A percentile compares a stretch with the other conserved stretches of the same genome.
These are phyloP conservation scores for Ramaria rubella DNA, from an alignment of 768 basidiomycete species.

Conservation along the genomic window DNA sequence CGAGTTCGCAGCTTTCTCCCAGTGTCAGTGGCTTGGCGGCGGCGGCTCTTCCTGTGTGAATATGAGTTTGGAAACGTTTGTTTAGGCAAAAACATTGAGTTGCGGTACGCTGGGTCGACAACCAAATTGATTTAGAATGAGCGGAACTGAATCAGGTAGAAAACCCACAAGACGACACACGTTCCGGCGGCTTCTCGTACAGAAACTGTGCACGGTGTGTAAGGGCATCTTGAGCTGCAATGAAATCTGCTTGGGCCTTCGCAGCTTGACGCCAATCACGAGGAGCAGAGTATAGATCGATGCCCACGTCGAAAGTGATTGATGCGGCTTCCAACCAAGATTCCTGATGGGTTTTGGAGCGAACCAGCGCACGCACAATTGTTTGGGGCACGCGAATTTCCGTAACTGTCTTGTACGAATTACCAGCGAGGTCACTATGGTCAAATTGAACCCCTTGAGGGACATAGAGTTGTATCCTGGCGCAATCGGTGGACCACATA, in stretches of 20 bases:
- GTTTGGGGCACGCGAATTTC: constrained; percentile 51
- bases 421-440: constrained; percentile 69
- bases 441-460: constrained; percentile 58
- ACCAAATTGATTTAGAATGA: background rate
- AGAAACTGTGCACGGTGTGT: constrained; percentile 59
- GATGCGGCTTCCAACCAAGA: constrained; percentile 64
- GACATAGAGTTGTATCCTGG: constrained; percentile 49
- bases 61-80: constrained; percentile 10
- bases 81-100: constrained; percentile 20
- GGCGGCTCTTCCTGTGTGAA: background rate
- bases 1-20: background rate
- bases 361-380: constrained; percentile 40
- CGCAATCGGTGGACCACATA: constrained; percentile 46
- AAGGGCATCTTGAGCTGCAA: constrained; percentile 60
- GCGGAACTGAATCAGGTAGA: background rate
- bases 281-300: constrained; percentile 69
- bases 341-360: constrained; percentile 26
- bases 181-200: constrained; percentile 17
- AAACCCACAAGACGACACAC: background rate
- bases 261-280: constrained; percentile 46
- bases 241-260: constrained; percentile 53
- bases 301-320: constrained; percentile 42
- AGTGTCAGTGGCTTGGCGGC: background rate
- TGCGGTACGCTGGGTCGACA: constrained; percentile 9
- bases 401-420: constrained; percentile 56